Conservation (phyloP, 2,329 filamentous ascomycete species). For the Sarocladiaceae sp. region DNA sequence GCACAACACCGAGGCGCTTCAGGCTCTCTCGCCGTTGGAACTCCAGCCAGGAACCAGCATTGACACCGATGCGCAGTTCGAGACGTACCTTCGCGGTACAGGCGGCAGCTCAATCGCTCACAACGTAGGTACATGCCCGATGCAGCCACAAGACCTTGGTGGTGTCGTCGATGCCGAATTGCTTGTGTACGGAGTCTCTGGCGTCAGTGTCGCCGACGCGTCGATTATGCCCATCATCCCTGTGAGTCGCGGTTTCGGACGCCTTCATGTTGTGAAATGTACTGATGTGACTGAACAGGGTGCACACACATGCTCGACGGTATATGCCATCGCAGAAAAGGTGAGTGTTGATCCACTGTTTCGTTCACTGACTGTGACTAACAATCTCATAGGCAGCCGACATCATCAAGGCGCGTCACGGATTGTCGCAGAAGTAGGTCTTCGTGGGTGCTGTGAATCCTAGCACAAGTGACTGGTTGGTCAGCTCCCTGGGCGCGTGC, state of each 20-base stretch:
- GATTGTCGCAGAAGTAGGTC: background rate
- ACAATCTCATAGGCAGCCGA: slow-evolving; percentile 12
- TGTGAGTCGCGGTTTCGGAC: no score
- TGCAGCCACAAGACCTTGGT: slow-evolving; percentile 38
- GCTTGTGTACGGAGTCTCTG: slow-evolving; percentile 12
- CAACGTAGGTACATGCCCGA: slow-evolving; percentile 39
- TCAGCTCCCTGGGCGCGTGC: no score
- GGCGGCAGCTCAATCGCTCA: slow-evolving; percentile 14
- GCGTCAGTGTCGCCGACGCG: slow-evolving; percentile 16
- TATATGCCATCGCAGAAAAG: slow-evolving; percentile 16
- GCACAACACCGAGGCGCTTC: slow-evolving; percentile 13
- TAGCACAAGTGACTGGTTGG: no score
- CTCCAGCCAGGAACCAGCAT: slow-evolving; percentile 32
- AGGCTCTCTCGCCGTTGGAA: slow-evolving; percentile 24
- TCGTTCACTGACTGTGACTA: background rate
- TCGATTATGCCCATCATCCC: slow-evolving; percentile 15
- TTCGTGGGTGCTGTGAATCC: background rate
- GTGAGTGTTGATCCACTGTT: slow-evolving; percentile 1
- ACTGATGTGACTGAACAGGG: slow-evolving; percentile 9
- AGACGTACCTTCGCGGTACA: slow-evolving; percentile 37
- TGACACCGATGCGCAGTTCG: slow-evolving; percentile 35
- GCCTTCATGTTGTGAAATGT: no score
- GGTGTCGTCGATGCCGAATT: slow-evolving; percentile 22
- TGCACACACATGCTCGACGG: slow-evolving; percentile 14
- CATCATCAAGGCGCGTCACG: slow-evolving; percentile 15